Evolutionary conservation across 2,329 filamentous ascomycete species (phyloP).

Genomic region (Nemania sp.): DNA sequence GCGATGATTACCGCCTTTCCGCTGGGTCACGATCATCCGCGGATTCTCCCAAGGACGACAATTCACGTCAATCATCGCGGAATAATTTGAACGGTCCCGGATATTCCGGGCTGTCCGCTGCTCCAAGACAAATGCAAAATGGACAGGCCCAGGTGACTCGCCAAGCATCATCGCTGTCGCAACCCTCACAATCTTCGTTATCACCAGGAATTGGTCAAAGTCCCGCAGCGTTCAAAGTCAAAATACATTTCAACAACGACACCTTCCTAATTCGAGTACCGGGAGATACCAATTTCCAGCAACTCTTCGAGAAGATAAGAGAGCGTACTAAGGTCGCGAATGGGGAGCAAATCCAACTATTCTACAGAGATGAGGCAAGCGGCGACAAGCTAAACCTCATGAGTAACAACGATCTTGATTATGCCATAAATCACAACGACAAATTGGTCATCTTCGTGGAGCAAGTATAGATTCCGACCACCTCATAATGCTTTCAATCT

Average conservation of each 20-base stretch:
- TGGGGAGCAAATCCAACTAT: conserved; percentile 79
- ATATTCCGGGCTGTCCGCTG: conserved; percentile 66
- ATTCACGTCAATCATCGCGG: conserved; percentile 74
- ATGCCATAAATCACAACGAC: conserved; percentile 84
- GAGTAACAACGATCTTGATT: conserved; percentile 83
- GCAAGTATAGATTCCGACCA: conserved; percentile 54
- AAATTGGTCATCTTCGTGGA: conserved; percentile 85
- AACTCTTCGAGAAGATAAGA: conserved; percentile 84
- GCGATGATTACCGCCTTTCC: conserved; percentile 82
- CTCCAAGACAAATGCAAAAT: conserved; percentile 59
- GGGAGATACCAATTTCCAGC: conserved; percentile 79
- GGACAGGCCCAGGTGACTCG: conserved; percentile 57
- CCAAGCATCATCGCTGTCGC: conserved; percentile 62
- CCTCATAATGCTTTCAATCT: conserved; percentile 37
- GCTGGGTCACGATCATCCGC: conserved; percentile 75
- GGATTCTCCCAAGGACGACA: conserved; percentile 69
- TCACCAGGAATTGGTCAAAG: conserved; percentile 61
- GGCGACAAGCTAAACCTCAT: conserved; percentile 80
- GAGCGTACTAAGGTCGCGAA: conserved; percentile 82
- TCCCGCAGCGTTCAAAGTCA: conserved; percentile 82
- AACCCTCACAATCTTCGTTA: conserved; percentile 68
- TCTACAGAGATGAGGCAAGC: conserved; percentile 86
- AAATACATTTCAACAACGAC: conserved; percentile 93
- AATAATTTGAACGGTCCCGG: conserved; percentile 71
- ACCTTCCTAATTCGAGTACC: conserved; percentile 92